Conservation (phyloP, 257 asterid genomes). For the Penstemon davidsonii region DNA sequence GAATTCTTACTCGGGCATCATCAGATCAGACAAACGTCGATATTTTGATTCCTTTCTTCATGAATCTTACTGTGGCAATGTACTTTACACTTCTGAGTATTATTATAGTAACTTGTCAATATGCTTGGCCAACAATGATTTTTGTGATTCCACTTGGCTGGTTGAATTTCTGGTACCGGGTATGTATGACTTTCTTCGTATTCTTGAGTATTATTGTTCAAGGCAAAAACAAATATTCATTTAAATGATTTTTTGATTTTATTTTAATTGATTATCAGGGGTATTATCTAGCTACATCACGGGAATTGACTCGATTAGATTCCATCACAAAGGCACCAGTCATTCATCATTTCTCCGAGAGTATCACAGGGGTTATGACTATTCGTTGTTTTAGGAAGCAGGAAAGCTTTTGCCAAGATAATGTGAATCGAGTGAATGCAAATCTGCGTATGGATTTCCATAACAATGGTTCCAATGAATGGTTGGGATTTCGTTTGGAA, state of each 20-base stretch:
- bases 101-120: slow-evolving; percentile 83
- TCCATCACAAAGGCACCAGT: slow-evolving; percentile 97
- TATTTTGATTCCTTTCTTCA: slow-evolving; percentile 68
- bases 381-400: slow-evolving; percentile 87
- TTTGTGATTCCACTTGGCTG: slow-evolving; percentile 85
- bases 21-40: slow-evolving; percentile 89
- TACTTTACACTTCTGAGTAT: slow-evolving; percentile 59
- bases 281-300: slow-evolving; percentile 81
- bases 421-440: slow-evolving; percentile 67
- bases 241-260: not conserved
- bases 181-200: slow-evolving; percentile 32
- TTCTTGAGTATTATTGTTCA: not conserved
- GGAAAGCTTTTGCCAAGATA: slow-evolving; percentile 64
- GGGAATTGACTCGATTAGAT: slow-evolving; percentile 90
- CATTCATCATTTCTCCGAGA: slow-evolving; percentile 94
- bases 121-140: slow-evolving; percentile 86
- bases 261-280: slow-evolving; percentile 49
- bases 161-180: slow-evolving; percentile 92
- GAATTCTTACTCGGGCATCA: slow-evolving; percentile 92
- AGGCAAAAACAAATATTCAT: not conserved
- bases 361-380: slow-evolving; percentile 90
- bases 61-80: slow-evolving; percentile 54
- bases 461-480: slow-evolving; percentile 87
- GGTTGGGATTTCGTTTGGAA: slow-evolving; percentile 93
- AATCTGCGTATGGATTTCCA: slow-evolving; percentile 93